Percentiles rank a stretch among this genome's conserved stretches.
Conservation (phyloP, 1,139 yeast genomes). For the Yamadazyma siamensis region DNA sequence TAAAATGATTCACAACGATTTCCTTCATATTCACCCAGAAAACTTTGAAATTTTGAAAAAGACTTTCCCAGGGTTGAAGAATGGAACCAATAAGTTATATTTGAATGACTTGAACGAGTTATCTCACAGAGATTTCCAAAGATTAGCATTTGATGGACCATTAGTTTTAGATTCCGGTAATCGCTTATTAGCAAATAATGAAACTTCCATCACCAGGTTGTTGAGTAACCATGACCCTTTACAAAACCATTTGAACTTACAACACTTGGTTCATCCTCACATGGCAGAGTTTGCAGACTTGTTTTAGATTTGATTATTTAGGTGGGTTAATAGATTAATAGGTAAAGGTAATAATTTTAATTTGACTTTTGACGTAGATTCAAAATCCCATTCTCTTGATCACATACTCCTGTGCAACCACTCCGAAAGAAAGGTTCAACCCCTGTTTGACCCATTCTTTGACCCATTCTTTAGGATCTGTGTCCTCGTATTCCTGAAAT, state of each 20-base stretch:
- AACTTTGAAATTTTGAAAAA: slow-evolving; percentile 30
- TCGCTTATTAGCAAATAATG: slow-evolving; percentile 49
- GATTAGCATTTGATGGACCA: slow-evolving; percentile 29
- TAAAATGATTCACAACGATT: slow-evolving; percentile 30
- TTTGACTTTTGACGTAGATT: too few relatives aligned
- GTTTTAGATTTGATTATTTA: slow-evolving; percentile 20
- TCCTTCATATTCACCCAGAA: slow-evolving; percentile 45
- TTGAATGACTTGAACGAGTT: slow-evolving; percentile 22
- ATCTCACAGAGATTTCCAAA: slow-evolving; percentile 18
- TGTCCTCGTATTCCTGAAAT: slow-evolving; percentile 26
- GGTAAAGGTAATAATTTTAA: neutral
- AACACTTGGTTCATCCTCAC: slow-evolving; percentile 40
- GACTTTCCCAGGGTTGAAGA: slow-evolving; percentile 18
- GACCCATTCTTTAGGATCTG: slow-evolving; percentile 97
- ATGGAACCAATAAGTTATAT: slow-evolving; percentile 11
- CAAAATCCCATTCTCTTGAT: slow-evolving; percentile 83
- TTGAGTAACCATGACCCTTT: slow-evolving; percentile 34
- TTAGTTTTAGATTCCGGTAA: slow-evolving; percentile 58
- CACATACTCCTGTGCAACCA: slow-evolving; percentile 86
- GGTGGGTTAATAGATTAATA: slow-evolving; percentile 1
- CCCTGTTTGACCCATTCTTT: slow-evolving; percentile 87
- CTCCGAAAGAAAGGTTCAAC: slow-evolving; percentile 73
- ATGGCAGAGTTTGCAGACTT: slow-evolving; percentile 49
- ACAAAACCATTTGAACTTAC: slow-evolving; percentile 6
- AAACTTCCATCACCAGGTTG: slow-evolving; percentile 38